Evolutionary conservation across 2,329 filamentous ascomycete species (phyloP).

Genomic region (Xylaria sp.): DNA sequence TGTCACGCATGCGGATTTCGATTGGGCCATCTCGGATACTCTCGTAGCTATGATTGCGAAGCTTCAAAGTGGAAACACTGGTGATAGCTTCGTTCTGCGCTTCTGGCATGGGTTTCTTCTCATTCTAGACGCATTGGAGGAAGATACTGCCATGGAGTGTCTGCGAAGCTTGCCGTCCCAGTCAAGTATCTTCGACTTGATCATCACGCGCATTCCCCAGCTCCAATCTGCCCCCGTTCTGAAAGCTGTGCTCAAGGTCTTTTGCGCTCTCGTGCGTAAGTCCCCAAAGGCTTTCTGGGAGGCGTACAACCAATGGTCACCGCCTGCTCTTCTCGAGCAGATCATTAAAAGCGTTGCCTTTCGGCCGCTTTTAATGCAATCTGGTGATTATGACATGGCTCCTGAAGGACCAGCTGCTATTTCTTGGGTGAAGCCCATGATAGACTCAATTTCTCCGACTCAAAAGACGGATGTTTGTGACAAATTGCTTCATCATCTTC

Average conservation of each 20-base stretch:
- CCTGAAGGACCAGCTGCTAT: constrained; percentile 58
- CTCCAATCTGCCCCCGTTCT: constrained; percentile 54
- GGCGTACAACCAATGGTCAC: constrained; percentile 73
- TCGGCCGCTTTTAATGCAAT: constrained; percentile 55
- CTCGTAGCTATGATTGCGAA: constrained; percentile 61
- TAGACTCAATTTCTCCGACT: constrained; percentile 68
- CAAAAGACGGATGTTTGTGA: constrained; percentile 77
- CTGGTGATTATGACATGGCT: constrained; percentile 49
- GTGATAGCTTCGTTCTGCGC: constrained; percentile 49
- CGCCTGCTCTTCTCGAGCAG: constrained; percentile 75
- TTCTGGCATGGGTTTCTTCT: constrained; percentile 76
- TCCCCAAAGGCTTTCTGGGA: constrained; percentile 82
- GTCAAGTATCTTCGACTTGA: constrained; percentile 62
- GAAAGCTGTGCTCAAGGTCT: constrained; percentile 62
- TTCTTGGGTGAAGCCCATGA: constrained; percentile 72
- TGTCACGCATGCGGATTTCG: constrained; percentile 70
- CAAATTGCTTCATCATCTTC: constrained; percentile 68
- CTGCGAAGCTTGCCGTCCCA: constrained; percentile 75
- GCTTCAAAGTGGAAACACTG: constrained; percentile 46
- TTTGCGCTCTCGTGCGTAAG: constrained; percentile 67
- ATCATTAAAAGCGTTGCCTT: constrained; percentile 70
- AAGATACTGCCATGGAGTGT: constrained; percentile 69
- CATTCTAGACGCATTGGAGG: constrained; percentile 68
- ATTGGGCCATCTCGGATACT: constrained; percentile 76
- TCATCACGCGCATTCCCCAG: constrained; percentile 49